Percentiles rank a stretch among this genome's conserved stretches.
Evolutionary conservation across 352 stramenopile species (phyloP).

Genomic region (Globisporangium alternatum): DNA sequence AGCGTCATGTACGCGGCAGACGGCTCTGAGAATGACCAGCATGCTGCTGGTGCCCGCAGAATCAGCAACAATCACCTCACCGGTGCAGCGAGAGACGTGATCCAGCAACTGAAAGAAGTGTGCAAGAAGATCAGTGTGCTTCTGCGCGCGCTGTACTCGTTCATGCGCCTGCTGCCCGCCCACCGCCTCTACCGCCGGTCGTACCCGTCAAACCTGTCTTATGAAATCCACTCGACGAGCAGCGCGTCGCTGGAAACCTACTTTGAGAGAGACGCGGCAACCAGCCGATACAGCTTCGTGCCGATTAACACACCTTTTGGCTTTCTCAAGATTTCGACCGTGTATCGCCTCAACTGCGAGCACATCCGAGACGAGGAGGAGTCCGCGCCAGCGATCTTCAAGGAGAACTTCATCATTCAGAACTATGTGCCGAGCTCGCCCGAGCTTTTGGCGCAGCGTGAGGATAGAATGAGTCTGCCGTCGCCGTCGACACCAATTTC

Average conservation of each 20-base stretch:
- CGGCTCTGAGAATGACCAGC: constrained; percentile 25
- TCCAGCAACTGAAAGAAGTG: constrained; percentile 78
- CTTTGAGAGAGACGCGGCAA: constrained; percentile 43
- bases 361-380: constrained; percentile 34
- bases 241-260: constrained; percentile 17
- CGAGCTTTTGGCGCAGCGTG: constrained; percentile 24
- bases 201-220: constrained; percentile 63
- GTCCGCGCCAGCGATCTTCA: constrained; percentile 46
- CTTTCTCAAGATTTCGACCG: constrained; percentile 52
- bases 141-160: constrained; percentile 67
- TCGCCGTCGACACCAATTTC: background rate
- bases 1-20: constrained; percentile 52
- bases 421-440: constrained; percentile 79
- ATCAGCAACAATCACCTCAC: constrained; percentile 17
- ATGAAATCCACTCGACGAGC: constrained; percentile 44
- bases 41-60: background rate
- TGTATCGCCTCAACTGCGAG: constrained; percentile 69
- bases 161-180: constrained; percentile 71
- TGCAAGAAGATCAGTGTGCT: constrained; percentile 77
- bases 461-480: constrained; percentile 9
- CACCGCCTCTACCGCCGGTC: constrained; percentile 66
- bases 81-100: constrained; percentile 54
- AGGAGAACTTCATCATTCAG: constrained; percentile 83
- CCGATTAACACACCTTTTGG: constrained; percentile 81
- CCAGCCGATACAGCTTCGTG: constrained; percentile 68